These are phyloP conservation scores for Akebia trifoliata DNA, from an alignment of 164 flowering plant species.

Conservation along the genomic window DNA sequence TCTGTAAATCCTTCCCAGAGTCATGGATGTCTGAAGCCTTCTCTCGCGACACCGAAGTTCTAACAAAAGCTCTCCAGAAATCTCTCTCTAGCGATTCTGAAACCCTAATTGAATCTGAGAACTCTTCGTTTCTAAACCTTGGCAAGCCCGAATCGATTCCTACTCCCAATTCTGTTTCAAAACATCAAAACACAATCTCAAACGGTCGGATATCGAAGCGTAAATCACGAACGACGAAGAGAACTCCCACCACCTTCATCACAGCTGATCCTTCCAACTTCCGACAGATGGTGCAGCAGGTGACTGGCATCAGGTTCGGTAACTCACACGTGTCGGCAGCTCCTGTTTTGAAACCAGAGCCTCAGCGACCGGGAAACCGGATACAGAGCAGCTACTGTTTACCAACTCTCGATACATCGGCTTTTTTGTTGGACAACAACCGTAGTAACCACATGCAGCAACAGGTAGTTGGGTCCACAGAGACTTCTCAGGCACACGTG, in stretches of 20 bases:
- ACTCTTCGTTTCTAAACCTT: slow-evolving; percentile 7
- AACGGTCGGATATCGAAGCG: slow-evolving; percentile 59
- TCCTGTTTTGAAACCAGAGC: slow-evolving; percentile 62
- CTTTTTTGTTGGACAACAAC: slow-evolving; percentile 40
- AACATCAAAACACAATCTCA: slow-evolving; percentile 11
- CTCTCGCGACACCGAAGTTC: slow-evolving; percentile 51
- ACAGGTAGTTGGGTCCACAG: slow-evolving; percentile 16
- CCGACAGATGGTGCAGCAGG: slow-evolving; percentile 97
- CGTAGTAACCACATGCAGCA: slow-evolving; percentile 27
- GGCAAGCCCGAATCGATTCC: slow-evolving; percentile 17
- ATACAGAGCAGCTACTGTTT: slow-evolving; percentile 16
- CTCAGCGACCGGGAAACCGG: slow-evolving; percentile 40
- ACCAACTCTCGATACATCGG: slow-evolving; percentile 78
- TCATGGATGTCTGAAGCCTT: slow-evolving; percentile 49
- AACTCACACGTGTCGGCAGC: slow-evolving; percentile 15
- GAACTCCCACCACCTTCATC: slow-evolving; percentile 71
- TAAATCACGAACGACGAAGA: slow-evolving; percentile 68
- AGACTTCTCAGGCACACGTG: slow-evolving; percentile 5
- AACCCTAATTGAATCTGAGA: slow-evolving; percentile 4
- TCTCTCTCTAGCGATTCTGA: slow-evolving; percentile 28
- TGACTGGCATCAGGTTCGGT: slow-evolving; percentile 57
- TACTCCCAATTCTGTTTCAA: slow-evolving; percentile 20
- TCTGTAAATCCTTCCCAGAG: slow-evolving; percentile 38
- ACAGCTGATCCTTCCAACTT: slow-evolving; percentile 78
- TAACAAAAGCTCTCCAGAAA: slow-evolving; percentile 54